A percentile compares a stretch with the other conserved stretches of the same genome.
Evolutionary conservation across 2,329 filamentous ascomycete genomes (phyloP).

Genomic region (Helotiales sp.): DNA sequence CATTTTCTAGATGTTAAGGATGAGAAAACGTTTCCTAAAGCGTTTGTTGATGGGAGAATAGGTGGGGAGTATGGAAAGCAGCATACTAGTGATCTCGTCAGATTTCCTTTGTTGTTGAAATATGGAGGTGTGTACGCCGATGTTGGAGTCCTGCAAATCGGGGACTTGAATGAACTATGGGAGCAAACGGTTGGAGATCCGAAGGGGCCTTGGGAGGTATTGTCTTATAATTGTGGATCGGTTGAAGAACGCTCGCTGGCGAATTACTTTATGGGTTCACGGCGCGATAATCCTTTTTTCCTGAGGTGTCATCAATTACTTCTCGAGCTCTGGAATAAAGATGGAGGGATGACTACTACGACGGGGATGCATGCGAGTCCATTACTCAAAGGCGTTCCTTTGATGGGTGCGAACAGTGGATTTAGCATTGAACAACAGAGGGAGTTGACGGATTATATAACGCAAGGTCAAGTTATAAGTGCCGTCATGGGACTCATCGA

Average conservation of each 20-base stretch:
- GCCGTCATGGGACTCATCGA: conserved; percentile 54
- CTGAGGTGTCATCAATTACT: conserved; percentile 49
- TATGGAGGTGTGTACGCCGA: conserved; percentile 61
- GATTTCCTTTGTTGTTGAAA: conserved; percentile 54
- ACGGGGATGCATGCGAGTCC: conserved; percentile 50
- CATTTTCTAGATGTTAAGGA: conserved; percentile 50
- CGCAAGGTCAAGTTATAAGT: conserved; percentile 53
- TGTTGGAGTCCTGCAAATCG: conserved; percentile 56
- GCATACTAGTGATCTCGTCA: conserved; percentile 58
- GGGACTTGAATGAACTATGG: conserved; percentile 56
- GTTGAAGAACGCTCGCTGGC: conserved; percentile 39
- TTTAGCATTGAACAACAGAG: conserved; percentile 34
- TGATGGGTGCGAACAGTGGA: conserved; percentile 31
- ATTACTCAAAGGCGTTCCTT: conserved; percentile 45
- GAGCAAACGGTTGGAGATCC: conserved; percentile 47
- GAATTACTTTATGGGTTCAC: conserved; percentile 49
- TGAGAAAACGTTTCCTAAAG: conserved; percentile 45
- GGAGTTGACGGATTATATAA: conserved; percentile 55
- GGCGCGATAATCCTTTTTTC: conserved; percentile 48
- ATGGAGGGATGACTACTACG: conserved; percentile 47
- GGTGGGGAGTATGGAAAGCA: conserved; percentile 51
- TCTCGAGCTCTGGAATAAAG: conserved; percentile 49
- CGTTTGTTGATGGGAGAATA: conserved; percentile 51
- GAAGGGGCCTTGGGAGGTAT: conserved; percentile 46
- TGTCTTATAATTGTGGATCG: conserved; percentile 46